phyloP scores from a whole-genome alignment of 306 rosid species.

The Vigna mungo region DNA sequence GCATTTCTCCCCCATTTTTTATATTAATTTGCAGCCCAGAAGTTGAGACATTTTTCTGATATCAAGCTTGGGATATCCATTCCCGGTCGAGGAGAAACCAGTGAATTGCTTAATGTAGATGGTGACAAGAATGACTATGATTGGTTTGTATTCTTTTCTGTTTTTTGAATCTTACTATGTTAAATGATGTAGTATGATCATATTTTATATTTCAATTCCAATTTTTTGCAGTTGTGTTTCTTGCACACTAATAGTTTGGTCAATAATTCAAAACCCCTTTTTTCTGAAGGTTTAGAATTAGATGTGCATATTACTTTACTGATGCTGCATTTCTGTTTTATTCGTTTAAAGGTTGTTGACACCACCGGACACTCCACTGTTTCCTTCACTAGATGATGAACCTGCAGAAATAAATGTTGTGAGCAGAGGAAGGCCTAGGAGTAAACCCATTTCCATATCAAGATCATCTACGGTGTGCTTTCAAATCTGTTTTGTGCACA shows the following conservation, averaged over 20 bases:
- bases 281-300: slow-evolving; percentile 9
- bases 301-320: slow-evolving; percentile 31
- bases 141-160: slow-evolving; percentile 61
- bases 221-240: slow-evolving; percentile 5
- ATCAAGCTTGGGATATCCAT: slow-evolving; percentile 72
- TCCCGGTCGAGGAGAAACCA: slow-evolving; percentile 78
- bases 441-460: slow-evolving; percentile 89
- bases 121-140: slow-evolving; percentile 86
- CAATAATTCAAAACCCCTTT: slow-evolving; percentile 20
- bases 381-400: slow-evolving; percentile 85
- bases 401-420: slow-evolving; percentile 52
- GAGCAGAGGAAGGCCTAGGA: slow-evolving; percentile 80
- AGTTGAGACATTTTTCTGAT: slow-evolving; percentile 73
- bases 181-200: neutral
- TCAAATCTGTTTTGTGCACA: slow-evolving; percentile 38
- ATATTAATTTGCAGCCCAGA: slow-evolving; percentile 61
- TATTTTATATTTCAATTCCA: slow-evolving; percentile 13
- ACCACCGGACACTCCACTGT: slow-evolving; percentile 90
- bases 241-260: slow-evolving; percentile 1
- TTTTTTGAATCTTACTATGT: neutral
- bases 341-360: slow-evolving; percentile 73
- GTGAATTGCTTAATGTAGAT: slow-evolving; percentile 68
- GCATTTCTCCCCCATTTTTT: slow-evolving; percentile 38
- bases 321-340: slow-evolving; percentile 35
- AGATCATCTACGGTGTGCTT: slow-evolving; percentile 81